Conservation (phyloP, 2,329 filamentous ascomycete genomes). For the Monascus ruber region DNA sequence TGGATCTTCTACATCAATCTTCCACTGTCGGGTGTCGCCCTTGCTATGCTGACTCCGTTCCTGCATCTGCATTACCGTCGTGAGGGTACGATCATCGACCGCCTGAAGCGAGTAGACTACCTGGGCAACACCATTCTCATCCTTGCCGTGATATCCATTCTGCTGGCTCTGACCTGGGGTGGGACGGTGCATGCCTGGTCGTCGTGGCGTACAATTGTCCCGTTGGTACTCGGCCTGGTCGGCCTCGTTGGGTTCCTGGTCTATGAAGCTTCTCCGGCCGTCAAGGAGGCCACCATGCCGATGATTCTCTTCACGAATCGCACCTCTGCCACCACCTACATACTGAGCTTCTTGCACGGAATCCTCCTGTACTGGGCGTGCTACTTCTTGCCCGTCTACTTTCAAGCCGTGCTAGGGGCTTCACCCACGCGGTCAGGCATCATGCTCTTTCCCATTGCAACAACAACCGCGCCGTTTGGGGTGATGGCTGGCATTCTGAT, state of each 20-base stretch:
- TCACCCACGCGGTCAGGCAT: slow-evolving; percentile 23
- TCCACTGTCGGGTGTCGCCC: slow-evolving; percentile 12
- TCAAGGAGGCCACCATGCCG: slow-evolving; percentile 23
- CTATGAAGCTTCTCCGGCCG: not conserved
- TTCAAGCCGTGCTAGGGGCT: slow-evolving; percentile 28
- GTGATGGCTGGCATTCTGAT: slow-evolving; percentile 21
- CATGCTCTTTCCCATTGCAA: slow-evolving; percentile 17
- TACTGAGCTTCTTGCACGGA: too few relatives aligned
- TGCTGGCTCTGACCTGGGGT: slow-evolving; percentile 21
- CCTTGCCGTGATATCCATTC: slow-evolving; percentile 15
- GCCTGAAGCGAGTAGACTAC: slow-evolving; percentile 15
- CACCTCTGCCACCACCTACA: too few relatives aligned
- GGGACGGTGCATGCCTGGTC: slow-evolving; percentile 20
- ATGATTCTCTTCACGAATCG: slow-evolving; percentile 22
- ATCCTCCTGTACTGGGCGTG: too few relatives aligned
- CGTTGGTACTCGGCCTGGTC: not conserved
- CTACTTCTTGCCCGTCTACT: slow-evolving; percentile 28
- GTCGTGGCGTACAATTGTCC: slow-evolving; percentile 3
- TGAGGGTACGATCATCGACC: not conserved
- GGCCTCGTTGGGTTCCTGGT: not conserved
- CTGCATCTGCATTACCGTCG: slow-evolving; percentile 8
- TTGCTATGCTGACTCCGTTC: slow-evolving; percentile 14
- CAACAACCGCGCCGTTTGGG: slow-evolving; percentile 14
- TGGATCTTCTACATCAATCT: slow-evolving; percentile 24
- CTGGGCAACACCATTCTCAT: slow-evolving; percentile 19